These are phyloP conservation scores for Citrus sp. DNA, from an alignment of 345 rosid species.

Conservation along the genomic window DNA sequence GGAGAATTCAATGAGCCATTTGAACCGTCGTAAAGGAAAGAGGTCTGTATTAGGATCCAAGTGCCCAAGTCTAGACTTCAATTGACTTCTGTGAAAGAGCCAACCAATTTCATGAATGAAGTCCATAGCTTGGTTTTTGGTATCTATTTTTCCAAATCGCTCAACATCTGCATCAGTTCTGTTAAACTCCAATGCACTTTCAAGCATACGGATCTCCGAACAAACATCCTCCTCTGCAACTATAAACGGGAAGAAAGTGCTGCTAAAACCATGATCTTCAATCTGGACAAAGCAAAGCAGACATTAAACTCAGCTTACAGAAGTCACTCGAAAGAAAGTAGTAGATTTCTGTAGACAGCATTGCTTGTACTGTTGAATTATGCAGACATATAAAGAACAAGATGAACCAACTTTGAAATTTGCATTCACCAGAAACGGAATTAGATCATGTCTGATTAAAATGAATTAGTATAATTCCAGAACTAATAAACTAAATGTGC, in stretches of 20 bases:
- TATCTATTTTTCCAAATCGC: slow-evolving; percentile 32
- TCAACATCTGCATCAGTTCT: slow-evolving; percentile 45
- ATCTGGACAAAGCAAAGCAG: slow-evolving; percentile 54
- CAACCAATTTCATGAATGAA: slow-evolving; percentile 97
- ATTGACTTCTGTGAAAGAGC: slow-evolving; percentile 88
- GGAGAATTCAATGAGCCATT: slow-evolving; percentile 90
- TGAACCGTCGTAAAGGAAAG: slow-evolving; percentile 72
- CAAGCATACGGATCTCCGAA: slow-evolving; percentile 81
- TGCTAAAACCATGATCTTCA: slow-evolving; percentile 83
- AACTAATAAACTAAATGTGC: background rate
- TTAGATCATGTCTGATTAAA: background rate
- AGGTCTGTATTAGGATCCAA: slow-evolving; percentile 56
- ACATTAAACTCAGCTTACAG: slow-evolving; percentile 6
- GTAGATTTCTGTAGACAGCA: background rate
- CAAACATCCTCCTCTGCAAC: slow-evolving; percentile 85
- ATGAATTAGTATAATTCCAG: background rate
- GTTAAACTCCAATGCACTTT: slow-evolving; percentile 53
- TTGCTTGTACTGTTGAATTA: background rate
- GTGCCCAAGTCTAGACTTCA: slow-evolving; percentile 51
- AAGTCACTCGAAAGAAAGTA: slow-evolving; percentile 6
- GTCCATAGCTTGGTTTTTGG: slow-evolving; percentile 73
- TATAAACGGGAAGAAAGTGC: slow-evolving; percentile 93
- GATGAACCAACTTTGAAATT: background rate
- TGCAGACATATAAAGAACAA: background rate
- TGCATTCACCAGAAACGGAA: background rate